Percentiles rank a stretch among this genome's conserved stretches.
phyloP scores from a whole-genome alignment of 2,329 filamentous ascomycete species.

The Penicillium sp. region DNA sequence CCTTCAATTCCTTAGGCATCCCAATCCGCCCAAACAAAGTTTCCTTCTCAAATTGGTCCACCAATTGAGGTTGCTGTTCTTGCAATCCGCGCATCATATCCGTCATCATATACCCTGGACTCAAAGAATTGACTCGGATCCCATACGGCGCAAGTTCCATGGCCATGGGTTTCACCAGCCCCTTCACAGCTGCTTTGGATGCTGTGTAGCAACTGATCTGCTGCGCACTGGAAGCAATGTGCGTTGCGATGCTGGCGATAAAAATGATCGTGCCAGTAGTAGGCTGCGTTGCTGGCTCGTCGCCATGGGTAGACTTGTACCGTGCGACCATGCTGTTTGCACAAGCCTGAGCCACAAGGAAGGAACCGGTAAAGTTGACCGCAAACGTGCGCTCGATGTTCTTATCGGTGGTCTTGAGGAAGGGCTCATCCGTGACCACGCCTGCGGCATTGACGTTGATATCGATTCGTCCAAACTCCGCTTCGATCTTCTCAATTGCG shows the following conservation, averaged over 20 bases:
- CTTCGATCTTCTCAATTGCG: constrained; percentile 5
- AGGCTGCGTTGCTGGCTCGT: constrained; percentile 4
- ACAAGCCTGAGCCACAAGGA: constrained; percentile 29
- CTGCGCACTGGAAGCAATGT: constrained; percentile 31
- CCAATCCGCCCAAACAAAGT: constrained; percentile 23
- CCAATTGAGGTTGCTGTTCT: constrained; percentile 16
- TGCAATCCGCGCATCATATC: constrained; percentile 23
- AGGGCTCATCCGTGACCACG: constrained; percentile 26
- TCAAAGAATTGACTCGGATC: constrained; percentile 33
- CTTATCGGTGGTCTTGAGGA: constrained; percentile 22
- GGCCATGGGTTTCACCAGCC: constrained; percentile 24
- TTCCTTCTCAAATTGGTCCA: constrained; percentile 22
- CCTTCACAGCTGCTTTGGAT: constrained; percentile 28
- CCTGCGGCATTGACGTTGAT: constrained; percentile 27
- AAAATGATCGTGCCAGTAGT: constrained; percentile 33
- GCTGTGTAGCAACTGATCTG: constrained; percentile 34
- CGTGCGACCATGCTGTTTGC: constrained; percentile 23
- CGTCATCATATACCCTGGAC: constrained; percentile 30
- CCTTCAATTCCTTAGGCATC: constrained; percentile 19
- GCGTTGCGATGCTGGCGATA: constrained; percentile 35
- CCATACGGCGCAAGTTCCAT: constrained; percentile 21
- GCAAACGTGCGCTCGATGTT: constrained; percentile 20
- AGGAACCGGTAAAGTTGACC: constrained; percentile 23
- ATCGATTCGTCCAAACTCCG: constrained; percentile 4
- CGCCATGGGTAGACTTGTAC: constrained; percentile 7